Evolutionary conservation across 345 rosid species (phyloP).

Genomic region (Clausena lansium): DNA sequence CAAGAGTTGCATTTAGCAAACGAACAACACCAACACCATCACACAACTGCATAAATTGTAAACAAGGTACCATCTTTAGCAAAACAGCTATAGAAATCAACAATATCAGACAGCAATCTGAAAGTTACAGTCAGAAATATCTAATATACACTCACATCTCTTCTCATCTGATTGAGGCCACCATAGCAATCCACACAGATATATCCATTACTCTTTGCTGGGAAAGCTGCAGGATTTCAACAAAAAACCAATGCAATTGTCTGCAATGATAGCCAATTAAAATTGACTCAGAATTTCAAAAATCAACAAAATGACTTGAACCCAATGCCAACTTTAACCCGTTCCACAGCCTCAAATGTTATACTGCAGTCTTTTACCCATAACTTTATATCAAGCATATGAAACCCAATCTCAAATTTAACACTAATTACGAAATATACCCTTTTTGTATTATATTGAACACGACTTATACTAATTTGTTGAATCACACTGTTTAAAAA

Average conservation of each 20-base stretch:
- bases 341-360: neutral
- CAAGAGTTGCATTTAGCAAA: conserved; percentile 84
- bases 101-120: neutral
- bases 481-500: no score
- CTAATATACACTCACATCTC: conserved; percentile 65
- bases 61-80: conserved; percentile 1
- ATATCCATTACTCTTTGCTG: conserved; percentile 74
- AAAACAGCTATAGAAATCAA: neutral
- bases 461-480: neutral
- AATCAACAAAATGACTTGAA: conserved; percentile 17
- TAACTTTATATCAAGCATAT: conserved; percentile 1
- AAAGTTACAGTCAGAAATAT: neutral
- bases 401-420: neutral
- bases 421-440: neutral
- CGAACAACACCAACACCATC: conserved; percentile 92
- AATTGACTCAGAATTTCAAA: conserved; percentile 47
- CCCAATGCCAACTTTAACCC: conserved; percentile 24
- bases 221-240: conserved; percentile 95
- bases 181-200: conserved; percentile 94
- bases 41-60: conserved; percentile 58
- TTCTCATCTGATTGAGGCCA: conserved; percentile 95
- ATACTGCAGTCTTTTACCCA: neutral
- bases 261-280: conserved; percentile 88
- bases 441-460: neutral
- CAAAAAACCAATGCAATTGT: conserved; percentile 92